A percentile compares a stretch with the other conserved stretches of the same genome.
These are phyloP conservation scores for Scolecobasidium constrictum DNA, from an alignment of 2,329 filamentous ascomycete species.

Conservation along the genomic window DNA sequence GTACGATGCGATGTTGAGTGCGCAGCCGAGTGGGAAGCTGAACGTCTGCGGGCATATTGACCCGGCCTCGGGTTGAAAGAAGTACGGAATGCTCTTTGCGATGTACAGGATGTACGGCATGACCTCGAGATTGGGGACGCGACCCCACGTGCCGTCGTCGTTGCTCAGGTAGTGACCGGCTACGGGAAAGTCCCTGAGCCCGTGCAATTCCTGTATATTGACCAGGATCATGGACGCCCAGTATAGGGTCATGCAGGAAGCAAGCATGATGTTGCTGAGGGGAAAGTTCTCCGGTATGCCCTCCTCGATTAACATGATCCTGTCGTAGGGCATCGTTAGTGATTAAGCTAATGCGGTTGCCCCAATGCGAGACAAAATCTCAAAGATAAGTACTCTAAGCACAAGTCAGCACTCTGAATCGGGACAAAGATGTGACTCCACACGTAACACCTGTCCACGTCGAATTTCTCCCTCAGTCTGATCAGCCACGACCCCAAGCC, in stretches of 20 bases:
- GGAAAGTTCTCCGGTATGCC: conserved; percentile 5
- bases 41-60: not conserved
- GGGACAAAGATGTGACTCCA: too few relatives aligned
- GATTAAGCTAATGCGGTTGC: too few relatives aligned
- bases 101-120: conserved; percentile 3
- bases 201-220: conserved; percentile 2
- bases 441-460: too few relatives aligned
- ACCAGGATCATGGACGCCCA: conserved; percentile 3
- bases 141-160: not conserved
- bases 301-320: conserved; percentile 1
- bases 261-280: conserved; percentile 1
- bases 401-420: too few relatives aligned
- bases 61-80: conserved; percentile 5
- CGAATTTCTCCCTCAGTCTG: not conserved
- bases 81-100: conserved; percentile 3
- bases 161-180: not conserved
- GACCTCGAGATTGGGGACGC: not conserved
- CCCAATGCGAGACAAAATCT: too few relatives aligned
- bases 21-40: not conserved
- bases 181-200: not conserved
- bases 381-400: too few relatives aligned
- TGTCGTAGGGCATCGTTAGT: too few relatives aligned
- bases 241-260: conserved; percentile 1
- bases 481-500: not conserved
- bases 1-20: not conserved